Percentiles rank a stretch among this genome's conserved stretches.
phyloP scores from a whole-genome alignment of 73 alveolate species.

The Tetrahymena malaccensis region DNA sequence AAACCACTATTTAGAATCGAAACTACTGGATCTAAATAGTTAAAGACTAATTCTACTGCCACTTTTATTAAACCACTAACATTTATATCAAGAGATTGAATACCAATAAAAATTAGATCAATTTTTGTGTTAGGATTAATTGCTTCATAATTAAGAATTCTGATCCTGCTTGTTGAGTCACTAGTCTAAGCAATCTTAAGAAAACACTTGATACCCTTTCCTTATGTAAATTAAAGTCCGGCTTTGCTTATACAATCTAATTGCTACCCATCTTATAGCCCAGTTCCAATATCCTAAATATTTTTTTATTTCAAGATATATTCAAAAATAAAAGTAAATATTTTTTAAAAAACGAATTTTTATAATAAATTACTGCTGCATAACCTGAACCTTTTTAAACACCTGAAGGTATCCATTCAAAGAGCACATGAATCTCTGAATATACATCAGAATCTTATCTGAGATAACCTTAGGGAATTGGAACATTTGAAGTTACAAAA shows the following conservation, averaged over 20 bases:
- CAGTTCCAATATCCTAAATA: background rate
- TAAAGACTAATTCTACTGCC: background rate
- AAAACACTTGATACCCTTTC: background rate
- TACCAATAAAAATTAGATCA: background rate
- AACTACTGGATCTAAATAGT: background rate
- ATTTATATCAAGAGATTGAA: background rate
- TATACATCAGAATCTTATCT: background rate
- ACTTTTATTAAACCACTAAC: background rate
- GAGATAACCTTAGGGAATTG: background rate
- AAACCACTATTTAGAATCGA: background rate
- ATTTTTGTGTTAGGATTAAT: background rate
- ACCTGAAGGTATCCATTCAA: background rate
- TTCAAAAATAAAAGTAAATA: background rate
- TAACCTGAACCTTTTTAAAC: background rate
- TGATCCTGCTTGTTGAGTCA: background rate
- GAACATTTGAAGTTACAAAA: background rate
- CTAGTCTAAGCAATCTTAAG: background rate
- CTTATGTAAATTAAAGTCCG: background rate
- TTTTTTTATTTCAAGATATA: background rate
- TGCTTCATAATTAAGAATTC: background rate
- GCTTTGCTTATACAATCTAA: background rate
- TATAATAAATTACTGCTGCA: background rate
- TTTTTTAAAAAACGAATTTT: background rate
- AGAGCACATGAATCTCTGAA: background rate
- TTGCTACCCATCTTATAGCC: background rate